A percentile compares a stretch with the other conserved stretches of the same genome.
Conservation (phyloP, 2,329 filamentous ascomycete species). For the Sporothrix pallida region DNA sequence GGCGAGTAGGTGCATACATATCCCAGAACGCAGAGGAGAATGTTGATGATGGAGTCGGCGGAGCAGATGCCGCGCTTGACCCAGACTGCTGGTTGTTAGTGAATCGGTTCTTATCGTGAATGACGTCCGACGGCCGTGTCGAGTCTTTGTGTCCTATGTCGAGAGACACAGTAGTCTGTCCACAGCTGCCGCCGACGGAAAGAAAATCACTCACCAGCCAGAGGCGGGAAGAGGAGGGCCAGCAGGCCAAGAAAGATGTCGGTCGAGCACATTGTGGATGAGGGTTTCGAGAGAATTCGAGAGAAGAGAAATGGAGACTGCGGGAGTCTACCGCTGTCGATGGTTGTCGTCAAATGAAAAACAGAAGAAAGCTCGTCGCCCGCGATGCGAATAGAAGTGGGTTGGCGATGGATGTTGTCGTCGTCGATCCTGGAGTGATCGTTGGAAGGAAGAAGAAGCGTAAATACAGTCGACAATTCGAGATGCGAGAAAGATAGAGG, state of each 20-base stretch:
- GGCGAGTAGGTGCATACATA: constrained; percentile 53
- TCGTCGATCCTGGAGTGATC: neutral
- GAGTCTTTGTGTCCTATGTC: no score
- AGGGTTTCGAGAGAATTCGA: neutral
- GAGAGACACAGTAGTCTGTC: neutral
- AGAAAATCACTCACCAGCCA: constrained; percentile 60
- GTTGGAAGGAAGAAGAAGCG: neutral
- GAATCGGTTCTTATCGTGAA: neutral
- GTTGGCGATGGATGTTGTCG: neutral
- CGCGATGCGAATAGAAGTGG: neutral
- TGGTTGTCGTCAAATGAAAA: neutral
- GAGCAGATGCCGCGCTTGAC: constrained; percentile 94
- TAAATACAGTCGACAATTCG: neutral
- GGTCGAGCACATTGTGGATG: constrained; percentile 59
- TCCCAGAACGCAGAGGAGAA: constrained; percentile 81
- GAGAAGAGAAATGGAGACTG: neutral
- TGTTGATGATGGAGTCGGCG: constrained; percentile 92
- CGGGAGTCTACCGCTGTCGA: neutral
- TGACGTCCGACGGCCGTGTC: neutral
- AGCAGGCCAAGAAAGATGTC: constrained; percentile 69
- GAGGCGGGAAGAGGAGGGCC: constrained; percentile 68
- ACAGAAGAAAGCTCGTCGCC: neutral
- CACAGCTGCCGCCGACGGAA: neutral
- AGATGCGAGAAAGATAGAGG: neutral
- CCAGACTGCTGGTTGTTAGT: constrained; percentile 72